Base-by-base conservation (phyloP, 176 grass and related monocot species). In the Raddia guianensis region DNA sequence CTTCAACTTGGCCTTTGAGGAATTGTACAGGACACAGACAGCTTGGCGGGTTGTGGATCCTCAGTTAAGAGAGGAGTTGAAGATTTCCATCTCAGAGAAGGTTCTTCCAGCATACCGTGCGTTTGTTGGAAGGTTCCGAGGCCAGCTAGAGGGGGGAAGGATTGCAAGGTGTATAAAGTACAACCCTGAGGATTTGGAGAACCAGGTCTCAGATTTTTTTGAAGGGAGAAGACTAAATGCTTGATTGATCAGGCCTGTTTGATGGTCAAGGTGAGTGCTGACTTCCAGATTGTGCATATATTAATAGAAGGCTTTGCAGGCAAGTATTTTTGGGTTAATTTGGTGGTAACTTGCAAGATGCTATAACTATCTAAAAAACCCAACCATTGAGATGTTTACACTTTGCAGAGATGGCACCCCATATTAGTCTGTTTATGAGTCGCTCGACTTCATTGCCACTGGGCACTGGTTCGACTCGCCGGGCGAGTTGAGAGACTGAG, bases 1-100 rank as follows among this genome's bases (percentile, higher is more conserved):
- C 77, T 99, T 99, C 68, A 99, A 95, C 68, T 48, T 89, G 61
- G 84, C 87, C 76, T 95, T 95, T 12, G 96, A 99, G 35, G 96
- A 99, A 68, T 78, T 95, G 56, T 90, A 91, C 68, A 88, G 85
- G 72, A 86, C 91, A 47, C 96, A 99, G 5, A 91, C 93, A 66
- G 60, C 82, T 61, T 99, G 96, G 96, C 92, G 72, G 43, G 92
- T 99, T 56, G 42, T 91, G 76, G 96, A 99, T 66, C 82, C 90
- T 47, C 92, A 99, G 73, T 86, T 99, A 65, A 87, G 92, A 56
- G 89, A 95, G 56, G 96, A 99, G 49, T 52, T 99, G 68, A 95
- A 89, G 63, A 99, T 99, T 70, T 93, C 89, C 12, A 82, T 99
- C 68, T 90, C 81, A 3, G 96, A 99, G 72, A 87, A 76, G 76